Evolutionary conservation across 352 stramenopile species (phyloP).

Genomic region (Phytophthora gonapodyides): DNA sequence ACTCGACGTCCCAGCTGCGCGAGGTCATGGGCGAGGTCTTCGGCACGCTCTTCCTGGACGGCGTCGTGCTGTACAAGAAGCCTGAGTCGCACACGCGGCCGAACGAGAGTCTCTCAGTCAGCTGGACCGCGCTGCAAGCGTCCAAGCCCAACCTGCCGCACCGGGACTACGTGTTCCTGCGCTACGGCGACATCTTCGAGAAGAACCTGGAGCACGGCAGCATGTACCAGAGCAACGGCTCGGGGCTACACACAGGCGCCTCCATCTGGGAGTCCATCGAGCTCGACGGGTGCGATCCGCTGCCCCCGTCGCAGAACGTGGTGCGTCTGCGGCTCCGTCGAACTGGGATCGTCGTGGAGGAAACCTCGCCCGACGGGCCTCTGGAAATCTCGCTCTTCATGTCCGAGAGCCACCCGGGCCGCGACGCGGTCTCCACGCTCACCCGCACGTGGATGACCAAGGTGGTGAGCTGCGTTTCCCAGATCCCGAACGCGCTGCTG

Average conservation of each 20-base stretch:
- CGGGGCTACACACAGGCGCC: constrained; percentile 71
- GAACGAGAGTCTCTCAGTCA: constrained; percentile 76
- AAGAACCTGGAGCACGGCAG: constrained; percentile 64
- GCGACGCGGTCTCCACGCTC: constrained; percentile 68
- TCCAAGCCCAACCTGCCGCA: constrained; percentile 85
- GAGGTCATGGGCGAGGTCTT: constrained; percentile 87
- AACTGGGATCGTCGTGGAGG: constrained; percentile 82
- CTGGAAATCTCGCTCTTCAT: constrained; percentile 77
- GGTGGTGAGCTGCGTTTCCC: constrained; percentile 68
- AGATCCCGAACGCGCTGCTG: constrained; percentile 72
- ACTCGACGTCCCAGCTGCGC: constrained; percentile 62
- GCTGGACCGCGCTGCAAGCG: constrained; percentile 82
- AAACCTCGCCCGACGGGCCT: constrained; percentile 56
- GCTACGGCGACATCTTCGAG: constrained; percentile 81
- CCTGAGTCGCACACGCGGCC: constrained; percentile 52
- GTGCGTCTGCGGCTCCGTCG: constrained; percentile 79
- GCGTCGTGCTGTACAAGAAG: constrained; percentile 70
- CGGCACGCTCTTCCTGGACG: constrained; percentile 82
- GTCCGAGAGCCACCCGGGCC: constrained; percentile 74
- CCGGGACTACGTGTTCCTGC: constrained; percentile 88
- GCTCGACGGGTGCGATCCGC: constrained; percentile 71
- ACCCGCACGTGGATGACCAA: constrained; percentile 87
- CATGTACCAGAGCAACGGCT: constrained; percentile 61
- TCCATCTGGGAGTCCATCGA: constrained; percentile 89
- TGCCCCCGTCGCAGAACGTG: constrained; percentile 79